Percentiles rank a stretch among this genome's conserved stretches.
Conservation (phyloP, 345 rosid species). For the Noccaea caerulescens region DNA sequence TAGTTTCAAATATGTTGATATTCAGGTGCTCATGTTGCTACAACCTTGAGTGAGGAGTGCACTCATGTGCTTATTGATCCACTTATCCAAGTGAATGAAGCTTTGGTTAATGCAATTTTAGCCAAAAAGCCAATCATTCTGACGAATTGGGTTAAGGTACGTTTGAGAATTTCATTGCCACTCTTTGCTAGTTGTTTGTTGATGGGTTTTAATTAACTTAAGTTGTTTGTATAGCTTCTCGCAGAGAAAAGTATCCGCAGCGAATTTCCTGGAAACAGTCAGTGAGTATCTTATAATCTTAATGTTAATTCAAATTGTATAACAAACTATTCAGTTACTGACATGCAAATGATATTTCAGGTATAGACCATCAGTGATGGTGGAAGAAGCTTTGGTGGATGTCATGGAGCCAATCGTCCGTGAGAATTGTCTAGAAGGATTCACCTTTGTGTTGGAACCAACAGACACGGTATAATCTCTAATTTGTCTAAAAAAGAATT, state of each 20-base stretch:
- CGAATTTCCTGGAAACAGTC: conserved; percentile 68
- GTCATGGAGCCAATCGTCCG: conserved; percentile 62
- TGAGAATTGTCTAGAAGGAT: conserved; percentile 71
- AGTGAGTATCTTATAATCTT: conserved; percentile 57
- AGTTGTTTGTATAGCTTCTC: conserved; percentile 56
- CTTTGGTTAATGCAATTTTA: conserved; percentile 64
- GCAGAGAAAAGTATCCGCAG: conserved; percentile 66
- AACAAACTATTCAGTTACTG: conserved; percentile 32
- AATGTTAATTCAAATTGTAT: conserved; percentile 18
- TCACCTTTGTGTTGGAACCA: conserved; percentile 71
- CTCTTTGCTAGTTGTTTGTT: conserved; percentile 6
- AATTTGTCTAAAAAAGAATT: conserved; percentile 23
- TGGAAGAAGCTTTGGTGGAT: conserved; percentile 69
- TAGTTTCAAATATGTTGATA: conserved; percentile 5
- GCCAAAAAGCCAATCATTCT: conserved; percentile 61
- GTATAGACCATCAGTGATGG: conserved; percentile 56
- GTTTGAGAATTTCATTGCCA: conserved; percentile 14
- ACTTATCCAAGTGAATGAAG: conserved; percentile 53
- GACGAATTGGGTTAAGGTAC: conserved; percentile 76
- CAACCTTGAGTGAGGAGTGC: conserved; percentile 61
- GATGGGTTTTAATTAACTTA: conserved; percentile 39
- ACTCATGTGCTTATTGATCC: conserved; percentile 73
- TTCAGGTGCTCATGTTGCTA: conserved; percentile 63
- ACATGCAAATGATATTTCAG: conserved; percentile 42
- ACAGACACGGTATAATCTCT: conserved; percentile 51